Evolutionary conservation across 2,329 filamentous ascomycete species (phyloP), one percentile per base, ranked within the genome.

Genomic region (Botrytis medusae): DNA sequence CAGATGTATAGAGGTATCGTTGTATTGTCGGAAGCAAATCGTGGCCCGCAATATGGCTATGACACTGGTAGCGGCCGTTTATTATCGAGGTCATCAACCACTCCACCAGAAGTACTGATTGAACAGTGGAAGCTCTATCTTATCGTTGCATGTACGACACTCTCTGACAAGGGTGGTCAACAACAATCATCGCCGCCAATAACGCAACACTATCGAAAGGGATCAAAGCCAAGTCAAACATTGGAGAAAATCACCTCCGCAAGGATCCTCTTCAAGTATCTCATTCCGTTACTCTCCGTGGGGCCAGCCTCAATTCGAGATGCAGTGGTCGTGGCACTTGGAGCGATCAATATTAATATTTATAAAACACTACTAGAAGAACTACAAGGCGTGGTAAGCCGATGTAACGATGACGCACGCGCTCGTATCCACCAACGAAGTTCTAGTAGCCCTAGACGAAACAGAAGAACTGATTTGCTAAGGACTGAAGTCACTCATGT

Each of bases 71-170:
- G 87, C 79, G 86, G 79, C 29, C 77, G 80, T 12, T 70, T 81
- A 37, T 75, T 79, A 16, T 77, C 84, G 77, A 86, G 89, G 80
- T 88, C 87, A 74, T 90, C 88, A 74, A 91, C 90, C 4, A 91
- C 92, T 0, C 92, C 94, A 29, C 93, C 95, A 0, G 94, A 97
- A 78, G 90, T 97, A 34, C 87, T 98, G 73, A 90, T 99, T 74
- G 97, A 98, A 82, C 96, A 99, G 81, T 99, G 95, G 95, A 98
- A 98, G 82, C 85, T 98, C 2, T 98, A 98, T 81, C 87, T 99
- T 40, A 95, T 98, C 72, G 98, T 99, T 84, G 96, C 95, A 16
- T 99, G 97, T 83, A 97, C 95, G 16, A 98, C 96, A 0, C 86
- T 99, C 73, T 95, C 93, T 54, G 96, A 96, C 77, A 89, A 93